These are phyloP conservation scores for Antrodiella citrinella DNA, from an alignment of 768 basidiomycete species.

Conservation along the genomic window DNA sequence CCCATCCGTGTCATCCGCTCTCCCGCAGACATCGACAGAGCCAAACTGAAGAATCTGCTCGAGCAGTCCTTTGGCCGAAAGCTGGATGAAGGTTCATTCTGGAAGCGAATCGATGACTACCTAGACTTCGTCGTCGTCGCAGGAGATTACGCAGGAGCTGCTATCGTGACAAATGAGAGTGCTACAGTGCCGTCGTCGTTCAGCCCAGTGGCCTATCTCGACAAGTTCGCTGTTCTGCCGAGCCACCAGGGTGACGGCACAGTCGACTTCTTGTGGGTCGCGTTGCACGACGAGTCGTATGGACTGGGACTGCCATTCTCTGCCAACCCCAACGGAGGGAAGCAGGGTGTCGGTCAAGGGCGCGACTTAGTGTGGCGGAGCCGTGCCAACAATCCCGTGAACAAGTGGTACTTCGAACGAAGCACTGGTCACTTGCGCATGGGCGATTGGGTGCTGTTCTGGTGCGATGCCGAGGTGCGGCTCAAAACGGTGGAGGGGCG, in stretches of 20 bases:
- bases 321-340: constrained; percentile 91
- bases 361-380: constrained; percentile 94
- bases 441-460: constrained; percentile 90
- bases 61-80: constrained; percentile 79
- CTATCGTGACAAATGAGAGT: constrained; percentile 71
- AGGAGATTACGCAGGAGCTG: constrained; percentile 93
- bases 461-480: constrained; percentile 95
- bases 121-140: constrained; percentile 92
- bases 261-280: constrained; percentile 99
- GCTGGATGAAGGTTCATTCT: constrained; percentile 71
- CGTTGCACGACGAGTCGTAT: constrained; percentile 95
- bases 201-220: constrained; percentile 77
- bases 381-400: constrained; percentile 88
- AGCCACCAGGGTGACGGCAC: constrained; percentile 96
- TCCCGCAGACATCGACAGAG: constrained; percentile 59
- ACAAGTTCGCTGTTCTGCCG: constrained; percentile 97
- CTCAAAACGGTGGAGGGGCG: constrained; percentile 63
- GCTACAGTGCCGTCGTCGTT: constrained; percentile 22
- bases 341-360: constrained; percentile 84
- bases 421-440: constrained; percentile 83
- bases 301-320: constrained; percentile 91
- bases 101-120: constrained; percentile 59
- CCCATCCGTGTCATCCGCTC: constrained; percentile 79
- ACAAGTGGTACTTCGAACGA: constrained; percentile 99
- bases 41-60: constrained; percentile 71